Percentiles rank a stretch among this genome's conserved stretches.
phyloP scores from a whole-genome alignment of 192 early-diverging fungal species.

The Podila verticillata region DNA sequence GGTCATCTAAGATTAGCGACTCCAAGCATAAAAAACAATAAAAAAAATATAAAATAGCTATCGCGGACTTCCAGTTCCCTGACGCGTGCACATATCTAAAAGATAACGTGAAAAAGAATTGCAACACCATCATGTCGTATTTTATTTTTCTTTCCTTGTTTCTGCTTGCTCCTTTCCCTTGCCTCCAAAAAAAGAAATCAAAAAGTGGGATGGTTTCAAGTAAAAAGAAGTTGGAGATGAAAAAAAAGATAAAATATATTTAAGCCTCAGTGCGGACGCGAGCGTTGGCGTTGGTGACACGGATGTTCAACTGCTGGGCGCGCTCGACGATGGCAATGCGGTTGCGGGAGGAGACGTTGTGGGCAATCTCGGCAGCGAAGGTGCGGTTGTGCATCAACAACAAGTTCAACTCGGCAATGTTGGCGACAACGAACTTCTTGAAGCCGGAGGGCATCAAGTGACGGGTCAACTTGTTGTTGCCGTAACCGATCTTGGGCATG shows the following conservation, averaged over 20 bases:
- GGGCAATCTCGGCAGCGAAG: slow-evolving; percentile 99
- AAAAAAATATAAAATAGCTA: neutral
- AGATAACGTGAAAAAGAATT: neutral
- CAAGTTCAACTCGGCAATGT: slow-evolving; percentile 91
- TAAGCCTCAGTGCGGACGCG: slow-evolving; percentile 85
- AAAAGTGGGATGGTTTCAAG: neutral
- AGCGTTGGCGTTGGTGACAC: slow-evolving; percentile 93
- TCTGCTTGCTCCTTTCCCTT: slow-evolving; percentile 1
- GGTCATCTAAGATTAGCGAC: too few species aligned
- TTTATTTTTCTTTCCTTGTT: neutral
- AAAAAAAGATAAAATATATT: slow-evolving; percentile 58
- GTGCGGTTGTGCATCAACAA: slow-evolving; percentile 99
- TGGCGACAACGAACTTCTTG: slow-evolving; percentile 97
- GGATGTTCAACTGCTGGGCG: slow-evolving; percentile 95
- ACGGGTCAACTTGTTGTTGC: slow-evolving; percentile 95
- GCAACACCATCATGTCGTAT: slow-evolving; percentile 5
- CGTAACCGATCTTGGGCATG: slow-evolving; percentile 99
- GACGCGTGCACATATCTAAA: neutral
- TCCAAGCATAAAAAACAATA: neutral
- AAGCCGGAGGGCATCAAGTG: slow-evolving; percentile 98
- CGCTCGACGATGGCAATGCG: slow-evolving; percentile 92
- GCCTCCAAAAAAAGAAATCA: neutral
- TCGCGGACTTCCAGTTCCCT: slow-evolving; percentile 3
- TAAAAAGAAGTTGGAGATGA: neutral
- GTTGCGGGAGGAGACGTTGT: slow-evolving; percentile 96